Evolutionary conservation across 352 stramenopile species (phyloP).

Genomic region (Salisapilia sapeloensis): DNA sequence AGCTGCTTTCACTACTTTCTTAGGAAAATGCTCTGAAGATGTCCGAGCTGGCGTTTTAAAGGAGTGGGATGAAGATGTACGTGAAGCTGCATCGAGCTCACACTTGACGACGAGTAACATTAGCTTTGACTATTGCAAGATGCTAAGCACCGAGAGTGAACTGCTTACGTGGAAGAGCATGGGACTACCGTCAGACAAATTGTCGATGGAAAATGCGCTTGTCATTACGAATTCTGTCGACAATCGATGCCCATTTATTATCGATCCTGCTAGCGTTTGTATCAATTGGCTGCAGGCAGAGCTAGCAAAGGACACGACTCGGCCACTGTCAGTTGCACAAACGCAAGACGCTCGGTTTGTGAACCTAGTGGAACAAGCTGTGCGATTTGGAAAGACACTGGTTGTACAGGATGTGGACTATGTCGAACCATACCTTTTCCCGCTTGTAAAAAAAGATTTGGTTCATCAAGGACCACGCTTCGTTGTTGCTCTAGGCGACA

Average conservation of each 20-base stretch:
- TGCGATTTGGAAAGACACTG: slow-evolving; percentile 93
- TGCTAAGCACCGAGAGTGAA: slow-evolving; percentile 86
- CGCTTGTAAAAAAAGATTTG: slow-evolving; percentile 81
- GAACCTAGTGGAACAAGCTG: slow-evolving; percentile 86
- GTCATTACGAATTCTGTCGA: slow-evolving; percentile 67
- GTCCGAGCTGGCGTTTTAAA: slow-evolving; percentile 54
- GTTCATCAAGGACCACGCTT: slow-evolving; percentile 82
- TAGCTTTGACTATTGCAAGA: slow-evolving; percentile 69
- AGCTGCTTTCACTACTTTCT: slow-evolving; percentile 86
- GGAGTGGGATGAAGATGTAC: slow-evolving; percentile 63
- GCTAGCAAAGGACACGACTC: slow-evolving; percentile 66
- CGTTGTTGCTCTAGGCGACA: slow-evolving; percentile 84
- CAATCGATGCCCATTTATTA: slow-evolving; percentile 86
- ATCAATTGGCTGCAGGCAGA: slow-evolving; percentile 83
- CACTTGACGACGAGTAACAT: slow-evolving; percentile 10
- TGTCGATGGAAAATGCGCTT: slow-evolving; percentile 91
- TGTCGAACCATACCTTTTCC: slow-evolving; percentile 88
- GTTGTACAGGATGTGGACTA: slow-evolving; percentile 85
- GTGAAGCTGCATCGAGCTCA: too few species aligned
- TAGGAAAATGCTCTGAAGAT: slow-evolving; percentile 86
- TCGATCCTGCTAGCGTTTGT: slow-evolving; percentile 84
- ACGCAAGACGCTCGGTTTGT: slow-evolving; percentile 78
- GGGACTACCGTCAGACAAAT: slow-evolving; percentile 81
- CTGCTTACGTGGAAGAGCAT: slow-evolving; percentile 88
- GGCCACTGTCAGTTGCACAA: slow-evolving; percentile 79